These are phyloP conservation scores for Ophiostoma ulmi DNA, from an alignment of 2,329 filamentous ascomycete species.

Conservation along the genomic window DNA sequence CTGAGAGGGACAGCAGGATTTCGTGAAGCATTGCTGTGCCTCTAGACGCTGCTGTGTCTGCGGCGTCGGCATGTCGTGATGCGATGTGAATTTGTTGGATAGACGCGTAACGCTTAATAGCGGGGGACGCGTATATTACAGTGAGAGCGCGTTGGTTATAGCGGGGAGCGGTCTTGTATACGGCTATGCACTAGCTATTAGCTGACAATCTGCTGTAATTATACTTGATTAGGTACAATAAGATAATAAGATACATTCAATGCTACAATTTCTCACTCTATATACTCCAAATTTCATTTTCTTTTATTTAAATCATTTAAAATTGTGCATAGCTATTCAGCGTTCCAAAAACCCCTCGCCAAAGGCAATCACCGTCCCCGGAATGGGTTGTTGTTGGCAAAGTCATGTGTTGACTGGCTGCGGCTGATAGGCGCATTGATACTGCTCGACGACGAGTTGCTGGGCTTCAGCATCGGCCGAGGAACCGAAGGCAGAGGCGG, in stretches of 20 bases:
- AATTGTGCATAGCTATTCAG: neutral
- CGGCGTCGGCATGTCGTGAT: slow-evolving; percentile 18
- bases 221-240: neutral
- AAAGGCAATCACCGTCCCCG: slow-evolving; percentile 16
- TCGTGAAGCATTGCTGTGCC: slow-evolving; percentile 79
- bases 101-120: slow-evolving; percentile 18
- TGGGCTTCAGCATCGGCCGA: slow-evolving; percentile 4
- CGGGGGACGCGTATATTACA: neutral
- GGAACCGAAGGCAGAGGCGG: slow-evolving; percentile 6
- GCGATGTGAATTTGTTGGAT: slow-evolving; percentile 18
- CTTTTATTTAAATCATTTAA: neutral
- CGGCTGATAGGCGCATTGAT: slow-evolving; percentile 19
- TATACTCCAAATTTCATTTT: neutral
- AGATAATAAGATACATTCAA: too few species aligned
- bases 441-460: slow-evolving; percentile 15
- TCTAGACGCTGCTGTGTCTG: neutral
- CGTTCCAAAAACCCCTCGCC: neutral
- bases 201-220: neutral
- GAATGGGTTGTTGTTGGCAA: slow-evolving; percentile 29
- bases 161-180: neutral
- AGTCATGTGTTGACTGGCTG: slow-evolving; percentile 22
- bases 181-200: neutral
- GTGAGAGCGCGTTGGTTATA: neutral
- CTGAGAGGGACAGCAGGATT: slow-evolving; percentile 91
- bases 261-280: too few species aligned